Evolutionary conservation across 257 asterid genomes (phyloP).

Genomic region (Jacaranda mimosifolia): DNA sequence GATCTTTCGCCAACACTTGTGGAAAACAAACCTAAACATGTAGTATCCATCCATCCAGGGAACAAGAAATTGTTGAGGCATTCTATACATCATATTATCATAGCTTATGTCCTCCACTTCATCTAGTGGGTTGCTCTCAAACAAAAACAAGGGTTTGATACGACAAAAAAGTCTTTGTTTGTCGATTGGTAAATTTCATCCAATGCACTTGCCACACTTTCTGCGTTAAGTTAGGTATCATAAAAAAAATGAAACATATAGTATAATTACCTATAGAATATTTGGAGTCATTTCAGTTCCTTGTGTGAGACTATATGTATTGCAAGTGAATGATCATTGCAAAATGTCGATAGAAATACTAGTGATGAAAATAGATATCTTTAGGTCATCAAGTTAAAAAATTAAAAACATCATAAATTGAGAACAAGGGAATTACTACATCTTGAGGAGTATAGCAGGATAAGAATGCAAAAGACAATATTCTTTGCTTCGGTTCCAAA

Average conservation of each 20-base stretch:
- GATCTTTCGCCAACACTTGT: constrained; percentile 1
- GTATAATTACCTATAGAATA: background rate
- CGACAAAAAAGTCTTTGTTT: constrained; percentile 6
- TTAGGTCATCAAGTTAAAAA: background rate
- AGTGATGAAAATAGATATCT: background rate
- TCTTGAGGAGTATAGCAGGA: background rate
- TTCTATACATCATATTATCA: background rate
- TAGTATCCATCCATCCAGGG: background rate
- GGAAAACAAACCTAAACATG: constrained; percentile 13
- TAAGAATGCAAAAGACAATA: background rate
- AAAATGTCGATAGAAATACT: background rate
- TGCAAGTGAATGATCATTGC: background rate
- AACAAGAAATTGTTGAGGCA: constrained; percentile 11
- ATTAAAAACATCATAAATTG: background rate
- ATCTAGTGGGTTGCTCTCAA: constrained; percentile 4
- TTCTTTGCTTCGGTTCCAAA: background rate
- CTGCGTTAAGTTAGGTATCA: constrained; percentile 10
- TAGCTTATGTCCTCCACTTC: constrained; percentile 4
- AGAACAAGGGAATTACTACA: background rate
- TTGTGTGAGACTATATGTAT: background rate
- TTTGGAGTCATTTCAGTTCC: constrained; percentile 12
- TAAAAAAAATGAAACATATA: background rate
- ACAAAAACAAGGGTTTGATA: constrained; percentile 23
- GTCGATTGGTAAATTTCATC: constrained; percentile 11
- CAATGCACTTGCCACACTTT: background rate